These are phyloP conservation scores for Dioscorea zingiberensis DNA, from an alignment of 106 monocot species.

Conservation along the genomic window DNA sequence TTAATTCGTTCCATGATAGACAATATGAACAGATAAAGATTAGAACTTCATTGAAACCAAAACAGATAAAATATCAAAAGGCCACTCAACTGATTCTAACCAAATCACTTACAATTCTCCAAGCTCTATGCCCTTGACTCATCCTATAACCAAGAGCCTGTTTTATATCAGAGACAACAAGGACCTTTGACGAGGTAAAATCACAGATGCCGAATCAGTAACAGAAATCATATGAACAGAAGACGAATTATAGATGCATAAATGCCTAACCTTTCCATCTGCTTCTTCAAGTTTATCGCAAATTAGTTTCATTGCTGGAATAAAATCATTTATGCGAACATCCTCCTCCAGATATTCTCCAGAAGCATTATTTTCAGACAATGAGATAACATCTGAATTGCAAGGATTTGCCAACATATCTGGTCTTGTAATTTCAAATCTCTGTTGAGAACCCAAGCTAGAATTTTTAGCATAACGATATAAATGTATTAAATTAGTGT, in stretches of 20 bases:
- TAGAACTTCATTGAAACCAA: neutral
- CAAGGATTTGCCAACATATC: constrained; percentile 15
- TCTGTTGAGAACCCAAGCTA: constrained; percentile 55
- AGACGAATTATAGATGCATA: neutral
- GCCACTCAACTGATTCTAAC: too few species aligned
- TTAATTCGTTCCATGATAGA: neutral
- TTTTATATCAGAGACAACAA: constrained; percentile 57
- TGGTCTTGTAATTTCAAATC: constrained; percentile 51
- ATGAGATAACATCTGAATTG: constrained; percentile 13
- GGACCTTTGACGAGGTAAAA: constrained; percentile 33
- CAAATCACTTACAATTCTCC: constrained; percentile 67
- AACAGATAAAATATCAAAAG: too few species aligned
- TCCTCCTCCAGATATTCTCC: constrained; percentile 34
- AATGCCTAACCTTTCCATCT: constrained; percentile 47
- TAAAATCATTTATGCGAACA: constrained; percentile 40
- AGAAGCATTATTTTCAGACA: constrained; percentile 18
- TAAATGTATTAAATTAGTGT: constrained; percentile 52
- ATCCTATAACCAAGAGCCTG: constrained; percentile 47
- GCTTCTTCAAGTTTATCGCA: constrained; percentile 66
- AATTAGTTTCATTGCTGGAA: constrained; percentile 70
- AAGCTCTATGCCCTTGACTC: constrained; percentile 48
- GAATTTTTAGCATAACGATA: constrained; percentile 46
- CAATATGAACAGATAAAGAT: constrained; percentile 3
- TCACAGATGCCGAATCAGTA: constrained; percentile 6
- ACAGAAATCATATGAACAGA: neutral